These are phyloP conservation scores for Clavispora asparagi DNA, from an alignment of 805 yeast species.

Conservation along the genomic window DNA sequence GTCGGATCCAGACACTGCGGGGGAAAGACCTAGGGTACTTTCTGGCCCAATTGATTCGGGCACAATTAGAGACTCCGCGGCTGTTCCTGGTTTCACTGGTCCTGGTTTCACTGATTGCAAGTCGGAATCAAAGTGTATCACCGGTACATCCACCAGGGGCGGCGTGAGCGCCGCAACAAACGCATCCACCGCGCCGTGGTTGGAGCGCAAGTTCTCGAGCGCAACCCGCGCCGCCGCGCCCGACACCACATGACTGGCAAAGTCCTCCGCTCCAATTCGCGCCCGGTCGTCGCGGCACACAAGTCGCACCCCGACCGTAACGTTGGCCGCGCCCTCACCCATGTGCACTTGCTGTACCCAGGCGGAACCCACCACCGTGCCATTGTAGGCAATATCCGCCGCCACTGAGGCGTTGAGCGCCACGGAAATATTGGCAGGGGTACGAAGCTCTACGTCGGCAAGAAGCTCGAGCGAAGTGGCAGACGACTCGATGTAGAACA, in stretches of 20 bases:
- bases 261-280: slow-evolving; percentile 8
- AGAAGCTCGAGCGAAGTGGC: background rate
- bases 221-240: slow-evolving; percentile 7
- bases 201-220: slow-evolving; percentile 1
- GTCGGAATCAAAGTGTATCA: background rate
- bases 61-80: too few species aligned
- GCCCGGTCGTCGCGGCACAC: background rate
- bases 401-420: slow-evolving; percentile 46
- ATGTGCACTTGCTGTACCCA: slow-evolving; percentile 33
- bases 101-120: too few species aligned
- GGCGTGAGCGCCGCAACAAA: background rate
- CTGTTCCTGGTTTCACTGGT: too few species aligned
- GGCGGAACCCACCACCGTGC: slow-evolving; percentile 22
- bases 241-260: slow-evolving; percentile 19
- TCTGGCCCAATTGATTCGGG: too few species aligned
- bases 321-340: slow-evolving; percentile 45
- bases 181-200: background rate
- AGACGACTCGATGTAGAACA: background rate
- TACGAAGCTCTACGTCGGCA: background rate
- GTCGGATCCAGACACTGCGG: background rate
- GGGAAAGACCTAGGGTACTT: too few species aligned
- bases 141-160: background rate
- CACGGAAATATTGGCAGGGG: slow-evolving; percentile 20
- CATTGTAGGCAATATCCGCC: slow-evolving; percentile 37
- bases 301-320: slow-evolving; percentile 18